Base-by-base conservation (phyloP, 2,329 filamentous ascomycete species). In the Diaporthe vexans region DNA sequence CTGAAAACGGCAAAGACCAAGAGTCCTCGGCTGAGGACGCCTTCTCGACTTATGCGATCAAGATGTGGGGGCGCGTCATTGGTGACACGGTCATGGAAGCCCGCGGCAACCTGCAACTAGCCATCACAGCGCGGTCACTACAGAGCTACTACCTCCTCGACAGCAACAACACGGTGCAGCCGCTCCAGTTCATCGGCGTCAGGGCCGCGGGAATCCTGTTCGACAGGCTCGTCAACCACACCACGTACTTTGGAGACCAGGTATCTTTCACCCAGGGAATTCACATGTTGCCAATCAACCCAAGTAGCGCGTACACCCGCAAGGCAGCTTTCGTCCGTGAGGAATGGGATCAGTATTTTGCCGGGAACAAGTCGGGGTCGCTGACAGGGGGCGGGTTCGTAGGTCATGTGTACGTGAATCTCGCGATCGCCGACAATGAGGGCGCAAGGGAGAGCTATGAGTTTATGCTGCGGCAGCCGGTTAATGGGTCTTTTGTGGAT, bases 21-120 rank as follows among this genome's bases (percentile, higher is more conserved):
- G 80, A 81, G 65, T 79, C 78, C 3, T 76, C 72, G 24, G 76
- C 77, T 37, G 79, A 81, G 65, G 79, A 78, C 46, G 73, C 78
- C 78, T 79, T 79, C 75, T 77, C 71, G 26, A 78, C 78, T 61
- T 80, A 80, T 70, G 79, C 78, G 17, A 76, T 78, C 13, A 76
- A 78, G 35, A 77, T 80, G 40, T 80, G 78, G 79, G 17, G 77
- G 1, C 72, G 75, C 0, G 77, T 77, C 8, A 77, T 76, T 7
- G 75, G 77, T 19, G 77, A 78, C 17, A 75, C 76, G 46, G 78
- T 77, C 65, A 77, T 78, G 48, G 75, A 77, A 71, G 77, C 77
- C 74, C 78, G 77, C 48, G 78, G 77, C 48, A 76, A 76, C 61
- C 76, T 81, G 19, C 76, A 80, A 46, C 73, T 80, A 33, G 78